phyloP scores from a whole-genome alignment of 352 stramenopile species.

The Globisporangium sylvaticum region DNA sequence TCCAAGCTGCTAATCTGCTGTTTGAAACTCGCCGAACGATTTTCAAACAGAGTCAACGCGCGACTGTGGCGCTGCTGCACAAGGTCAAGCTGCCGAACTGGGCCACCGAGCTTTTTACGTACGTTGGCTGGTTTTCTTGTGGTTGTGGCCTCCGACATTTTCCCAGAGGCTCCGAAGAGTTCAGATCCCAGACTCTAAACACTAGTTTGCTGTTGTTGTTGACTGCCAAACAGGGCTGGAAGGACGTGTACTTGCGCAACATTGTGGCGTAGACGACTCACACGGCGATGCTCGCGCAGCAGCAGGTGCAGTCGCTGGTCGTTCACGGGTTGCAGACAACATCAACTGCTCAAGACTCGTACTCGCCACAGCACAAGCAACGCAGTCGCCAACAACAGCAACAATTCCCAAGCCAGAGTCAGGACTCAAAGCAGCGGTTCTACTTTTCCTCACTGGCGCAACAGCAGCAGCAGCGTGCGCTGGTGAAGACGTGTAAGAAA shows the following conservation, averaged over 20 bases:
- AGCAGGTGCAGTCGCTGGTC: constrained; percentile 5
- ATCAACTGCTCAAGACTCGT: neutral
- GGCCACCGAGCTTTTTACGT: constrained; percentile 25
- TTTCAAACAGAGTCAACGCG: constrained; percentile 16
- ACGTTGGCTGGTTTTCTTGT: neutral
- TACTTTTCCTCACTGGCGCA: constrained; percentile 14
- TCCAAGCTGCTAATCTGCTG: neutral
- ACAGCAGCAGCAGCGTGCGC: constrained; percentile 6
- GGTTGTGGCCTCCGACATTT: neutral
- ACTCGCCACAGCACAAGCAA: neutral
- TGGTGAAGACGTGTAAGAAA: neutral
- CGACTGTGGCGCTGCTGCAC: constrained; percentile 12
- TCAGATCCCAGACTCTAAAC: neutral
- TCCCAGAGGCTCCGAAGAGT: neutral
- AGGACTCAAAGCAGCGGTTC: neutral
- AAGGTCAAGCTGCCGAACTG: constrained; percentile 10
- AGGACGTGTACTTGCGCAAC: constrained; percentile 43
- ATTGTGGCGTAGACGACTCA: constrained; percentile 58
- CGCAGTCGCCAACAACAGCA: neutral
- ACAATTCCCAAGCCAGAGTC: neutral
- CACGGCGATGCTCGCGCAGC: constrained; percentile 50
- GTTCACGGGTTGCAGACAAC: neutral
- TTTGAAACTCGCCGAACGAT: neutral
- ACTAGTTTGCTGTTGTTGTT: neutral
- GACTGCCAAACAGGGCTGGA: constrained; percentile 32